Evolutionary conservation across 352 stramenopile species (phyloP), one percentile per base, ranked within the genome.

Genomic region (Pythium utonaiense): DNA sequence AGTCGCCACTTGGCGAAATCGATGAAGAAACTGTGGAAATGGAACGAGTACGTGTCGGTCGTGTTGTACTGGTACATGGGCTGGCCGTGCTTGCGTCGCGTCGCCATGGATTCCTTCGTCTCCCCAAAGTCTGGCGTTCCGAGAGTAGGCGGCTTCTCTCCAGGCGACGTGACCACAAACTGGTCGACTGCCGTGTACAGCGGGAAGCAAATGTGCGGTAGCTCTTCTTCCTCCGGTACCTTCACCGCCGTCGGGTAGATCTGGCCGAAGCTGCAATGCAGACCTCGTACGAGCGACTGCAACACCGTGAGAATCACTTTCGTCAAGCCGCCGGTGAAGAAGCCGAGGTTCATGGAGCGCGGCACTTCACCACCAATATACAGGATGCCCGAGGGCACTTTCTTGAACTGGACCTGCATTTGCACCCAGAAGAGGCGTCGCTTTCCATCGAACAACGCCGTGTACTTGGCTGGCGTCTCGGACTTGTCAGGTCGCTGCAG

Each of bases 21-120:
- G 59, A 89, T 79, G 51, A 86, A 89, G 48, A 76, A 85, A 57
- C 73, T 86, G 62, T 87, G 78, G 56, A 89, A 88, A 47, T 86
- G 77, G 62, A 89, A 86, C 30, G 77, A 86, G 54, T 89, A 89
- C 53, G 77, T 86, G 64, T 81, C 74, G 22, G 42, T 66, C 9
- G 79, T 85, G 57, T 84, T 83, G 73, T 81, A 87, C 50, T 66
- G 60, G 65, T 80, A 87, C 50, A 74, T 57, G 0, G 66, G 58
- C 21, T 72, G 62, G 0, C 68, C 69, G 0, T 58, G 62, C 34
- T 81, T 80, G 21, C 72, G 71, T 3, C 73, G 51, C 19, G 70
- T 62, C 2, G 64, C 42, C 28, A 74, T 67, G 0, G 60, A 60
- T 22, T 80, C 70, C 17, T 76, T 72, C 0, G 70, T 60, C 42